These are phyloP conservation scores for Clausena lansium DNA, from an alignment of 345 rosid genomes.

Conservation along the genomic window DNA sequence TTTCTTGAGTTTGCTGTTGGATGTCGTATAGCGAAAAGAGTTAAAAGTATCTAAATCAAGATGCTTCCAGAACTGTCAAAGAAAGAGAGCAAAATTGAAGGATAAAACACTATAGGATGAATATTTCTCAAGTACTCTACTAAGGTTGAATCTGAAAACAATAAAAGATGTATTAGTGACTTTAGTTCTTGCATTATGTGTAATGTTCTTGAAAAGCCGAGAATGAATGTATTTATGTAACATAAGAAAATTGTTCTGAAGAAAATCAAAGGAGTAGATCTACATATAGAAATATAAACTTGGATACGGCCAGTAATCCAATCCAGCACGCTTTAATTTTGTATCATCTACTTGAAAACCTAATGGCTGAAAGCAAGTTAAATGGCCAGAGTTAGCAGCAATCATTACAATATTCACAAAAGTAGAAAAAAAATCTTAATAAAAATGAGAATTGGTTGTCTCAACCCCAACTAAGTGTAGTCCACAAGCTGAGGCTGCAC, in stretches of 20 bases:
- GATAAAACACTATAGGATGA: neutral
- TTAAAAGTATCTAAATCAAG: neutral
- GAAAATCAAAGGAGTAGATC: neutral
- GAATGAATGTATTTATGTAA: neutral
- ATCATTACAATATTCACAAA: neutral
- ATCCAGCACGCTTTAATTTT: constrained; percentile 90
- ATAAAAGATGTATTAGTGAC: neutral
- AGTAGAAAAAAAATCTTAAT: neutral
- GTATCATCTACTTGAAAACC: constrained; percentile 88
- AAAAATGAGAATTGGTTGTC: neutral
- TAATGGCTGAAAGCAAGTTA: constrained; percentile 56
- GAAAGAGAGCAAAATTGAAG: neutral
- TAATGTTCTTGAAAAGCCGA: constrained; percentile 8
- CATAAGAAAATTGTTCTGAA: neutral
- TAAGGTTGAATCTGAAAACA: neutral
- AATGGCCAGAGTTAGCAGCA: neutral
- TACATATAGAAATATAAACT: constrained; percentile 12
- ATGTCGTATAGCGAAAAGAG: neutral
- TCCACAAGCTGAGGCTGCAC: constrained; percentile 87
- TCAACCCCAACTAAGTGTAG: constrained; percentile 82
- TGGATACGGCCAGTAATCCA: constrained; percentile 99
- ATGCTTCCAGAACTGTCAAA: neutral
- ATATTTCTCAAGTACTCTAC: neutral
- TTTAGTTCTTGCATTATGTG: neutral
- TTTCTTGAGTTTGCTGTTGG: neutral